These are phyloP conservation scores for Lentinula raphanica DNA, from an alignment of 768 basidiomycete genomes.

Conservation along the genomic window DNA sequence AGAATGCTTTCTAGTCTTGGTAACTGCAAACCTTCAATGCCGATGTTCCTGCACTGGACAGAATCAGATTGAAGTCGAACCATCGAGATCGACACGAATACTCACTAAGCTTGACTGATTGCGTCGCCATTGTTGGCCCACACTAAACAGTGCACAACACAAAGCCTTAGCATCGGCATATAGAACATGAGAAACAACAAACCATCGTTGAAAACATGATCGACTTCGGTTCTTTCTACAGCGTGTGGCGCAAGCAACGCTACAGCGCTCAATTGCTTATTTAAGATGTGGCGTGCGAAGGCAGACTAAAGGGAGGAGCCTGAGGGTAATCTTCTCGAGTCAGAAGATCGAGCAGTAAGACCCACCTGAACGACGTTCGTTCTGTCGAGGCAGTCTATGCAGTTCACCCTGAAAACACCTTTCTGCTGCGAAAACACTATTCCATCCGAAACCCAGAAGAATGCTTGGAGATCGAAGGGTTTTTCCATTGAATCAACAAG, in stretches of 20 bases:
- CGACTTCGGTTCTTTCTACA: conserved; percentile 56
- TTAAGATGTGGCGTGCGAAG: conserved; percentile 79
- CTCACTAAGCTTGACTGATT: conserved; percentile 83
- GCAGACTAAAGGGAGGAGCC: conserved; percentile 59
- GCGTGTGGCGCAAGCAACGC: conserved; percentile 54
- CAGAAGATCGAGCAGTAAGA: not conserved
- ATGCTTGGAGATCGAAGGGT: conserved; percentile 80
- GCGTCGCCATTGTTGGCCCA: conserved; percentile 99
- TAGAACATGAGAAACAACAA: conserved; percentile 10
- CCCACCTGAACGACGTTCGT: conserved; percentile 90
- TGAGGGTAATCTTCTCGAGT: not conserved
- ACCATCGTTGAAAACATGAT: conserved; percentile 80
- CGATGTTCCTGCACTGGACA: conserved; percentile 81
- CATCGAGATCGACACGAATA: conserved; percentile 7
- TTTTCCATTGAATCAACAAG: conserved; percentile 67
- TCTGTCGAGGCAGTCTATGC: conserved; percentile 92
- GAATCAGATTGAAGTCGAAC: not conserved
- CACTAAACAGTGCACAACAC: conserved; percentile 43
- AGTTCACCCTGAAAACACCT: conserved; percentile 87
- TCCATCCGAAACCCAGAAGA: conserved; percentile 31
- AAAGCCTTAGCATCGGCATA: not conserved
- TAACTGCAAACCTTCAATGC: conserved; percentile 73
- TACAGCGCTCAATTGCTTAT: conserved; percentile 66
- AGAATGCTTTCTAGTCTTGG: conserved; percentile 1
- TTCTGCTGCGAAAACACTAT: conserved; percentile 73